phyloP scores from a whole-genome alignment of 2,329 filamentous ascomycete genomes.

The Berkeleyomyces basicola region DNA sequence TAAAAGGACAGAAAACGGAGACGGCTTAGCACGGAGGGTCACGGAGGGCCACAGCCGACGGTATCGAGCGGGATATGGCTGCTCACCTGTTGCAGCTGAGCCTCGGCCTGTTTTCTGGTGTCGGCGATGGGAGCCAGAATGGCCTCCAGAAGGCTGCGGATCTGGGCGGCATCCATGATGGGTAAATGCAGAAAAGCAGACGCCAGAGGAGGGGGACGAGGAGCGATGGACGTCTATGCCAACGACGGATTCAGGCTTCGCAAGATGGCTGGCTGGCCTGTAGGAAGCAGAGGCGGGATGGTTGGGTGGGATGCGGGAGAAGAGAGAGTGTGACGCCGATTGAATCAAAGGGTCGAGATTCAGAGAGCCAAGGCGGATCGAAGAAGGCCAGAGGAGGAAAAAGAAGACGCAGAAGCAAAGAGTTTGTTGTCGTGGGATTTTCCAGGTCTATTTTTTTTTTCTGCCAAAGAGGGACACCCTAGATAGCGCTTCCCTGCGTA shows the following conservation, averaged over 20 bases:
- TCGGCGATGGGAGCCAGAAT: conserved; percentile 62
- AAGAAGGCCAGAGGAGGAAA: conserved; percentile 5
- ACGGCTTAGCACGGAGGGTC: background rate
- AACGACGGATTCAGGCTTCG: background rate
- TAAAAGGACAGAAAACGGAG: conserved; percentile 23
- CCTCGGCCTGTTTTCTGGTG: conserved; percentile 58
- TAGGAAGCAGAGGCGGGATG: background rate
- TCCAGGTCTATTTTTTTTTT: conserved; percentile 6
- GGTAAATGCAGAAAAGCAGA: conserved; percentile 12
- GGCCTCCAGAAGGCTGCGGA: conserved; percentile 61
- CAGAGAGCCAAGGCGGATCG: background rate
- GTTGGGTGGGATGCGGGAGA: background rate
- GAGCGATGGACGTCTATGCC: background rate
- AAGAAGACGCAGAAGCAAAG: conserved; percentile 6
- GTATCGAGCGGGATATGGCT: background rate
- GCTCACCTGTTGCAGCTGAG: conserved; percentile 65
- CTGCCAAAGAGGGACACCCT: conserved; percentile 3
- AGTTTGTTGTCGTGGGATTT: conserved; percentile 11
- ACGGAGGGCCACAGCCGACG: no score
- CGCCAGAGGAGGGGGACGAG: conserved; percentile 1
- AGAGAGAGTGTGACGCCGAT: conserved; percentile 7
- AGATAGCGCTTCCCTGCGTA: conserved; percentile 10
- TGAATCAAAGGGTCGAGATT: background rate
- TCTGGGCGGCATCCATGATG: conserved; percentile 55
- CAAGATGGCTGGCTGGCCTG: background rate